Evolutionary conservation across 164 flowering plant genomes (phyloP), one percentile per base, ranked within the genome.

Genomic region (Piper longum): DNA sequence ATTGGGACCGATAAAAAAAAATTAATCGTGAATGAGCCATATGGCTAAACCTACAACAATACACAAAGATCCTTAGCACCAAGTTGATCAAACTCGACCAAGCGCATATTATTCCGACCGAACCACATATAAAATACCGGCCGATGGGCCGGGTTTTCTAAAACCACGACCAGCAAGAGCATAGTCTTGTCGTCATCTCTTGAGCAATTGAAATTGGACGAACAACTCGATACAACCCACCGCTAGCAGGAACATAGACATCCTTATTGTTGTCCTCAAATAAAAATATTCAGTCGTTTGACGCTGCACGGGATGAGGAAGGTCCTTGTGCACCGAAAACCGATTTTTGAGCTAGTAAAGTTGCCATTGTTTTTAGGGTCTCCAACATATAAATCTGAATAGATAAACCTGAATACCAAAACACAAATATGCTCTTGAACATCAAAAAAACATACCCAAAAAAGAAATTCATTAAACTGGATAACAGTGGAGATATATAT

Each of bases 241-340:
- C 76, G 75, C 79, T 81, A 48, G 98, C 67, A 16, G 89, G 72
- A 40, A 88, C 42, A 63, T 65, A 88, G 2, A 81, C 64, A 44
- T 92, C 97, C 66, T 84, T 86, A 16, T 26, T 72, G 70, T 89
- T 89, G 73, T 93, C 97, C 77, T 86, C 96, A 65, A 88, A 83
- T 9, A 97, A 88, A 78, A 70, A 88, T 51, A 89, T 75, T 66
- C 80, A 84, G 16, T 85, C 85, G 72, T 3, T 73, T 71, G 3
- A 64, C 60, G 66, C 62, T 70, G 69, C 98, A 90, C 11, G 66
- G 60, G 16, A 90, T 69, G 0, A 96, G 98, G 40, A 96, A 85
- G 69, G 84, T 79, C 4, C 8, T 19, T 5, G 89, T 87, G 61
- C 97, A 92, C 45, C 74, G 69, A 69, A 86, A 89, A 19, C 84